These are phyloP conservation scores for Escovopsis sp. DNA, from an alignment of 2,329 filamentous ascomycete genomes.

Conservation along the genomic window DNA sequence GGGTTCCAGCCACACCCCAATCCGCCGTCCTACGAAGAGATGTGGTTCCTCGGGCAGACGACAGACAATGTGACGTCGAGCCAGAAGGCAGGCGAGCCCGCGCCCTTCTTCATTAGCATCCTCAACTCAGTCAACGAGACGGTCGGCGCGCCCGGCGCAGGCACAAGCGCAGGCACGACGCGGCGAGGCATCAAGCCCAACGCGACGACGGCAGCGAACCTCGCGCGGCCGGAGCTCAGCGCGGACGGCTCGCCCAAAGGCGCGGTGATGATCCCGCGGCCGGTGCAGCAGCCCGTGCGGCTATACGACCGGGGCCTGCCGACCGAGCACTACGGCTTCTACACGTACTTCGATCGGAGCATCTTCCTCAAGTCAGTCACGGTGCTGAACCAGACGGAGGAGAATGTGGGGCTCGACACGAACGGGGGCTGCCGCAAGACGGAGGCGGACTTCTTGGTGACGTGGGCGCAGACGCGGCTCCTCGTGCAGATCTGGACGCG, in stretches of 20 bases:
- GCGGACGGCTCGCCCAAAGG: conserved; percentile 57
- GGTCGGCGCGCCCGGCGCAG: conserved; percentile 12
- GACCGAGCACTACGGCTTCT: conserved; percentile 87
- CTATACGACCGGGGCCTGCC: conserved; percentile 69
- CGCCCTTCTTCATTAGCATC: conserved; percentile 76
- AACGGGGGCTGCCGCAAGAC: conserved; percentile 37
- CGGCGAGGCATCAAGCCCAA: conserved; percentile 9
- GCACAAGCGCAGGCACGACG: neutral
- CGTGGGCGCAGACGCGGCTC: conserved; percentile 44
- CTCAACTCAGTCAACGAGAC: conserved; percentile 30
- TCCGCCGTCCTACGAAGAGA: conserved; percentile 50
- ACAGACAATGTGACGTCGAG: conserved; percentile 55
- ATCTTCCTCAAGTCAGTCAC: conserved; percentile 58
- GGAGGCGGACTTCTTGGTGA: conserved; percentile 40
- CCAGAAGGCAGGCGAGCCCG: conserved; percentile 67
- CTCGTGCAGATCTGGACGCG: conserved; percentile 53
- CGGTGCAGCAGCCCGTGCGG: conserved; percentile 61
- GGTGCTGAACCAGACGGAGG: conserved; percentile 29
- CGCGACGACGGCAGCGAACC: conserved; percentile 17
- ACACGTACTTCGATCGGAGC: conserved; percentile 76
- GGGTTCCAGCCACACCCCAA: conserved; percentile 36
- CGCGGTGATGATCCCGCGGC: conserved; percentile 55
- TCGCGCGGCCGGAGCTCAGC: conserved; percentile 48
- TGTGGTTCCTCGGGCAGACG: conserved; percentile 69
- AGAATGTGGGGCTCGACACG: conserved; percentile 30